Evolutionary conservation across 768 basidiomycete species (phyloP).

Genomic region (Amanita muscaria): DNA sequence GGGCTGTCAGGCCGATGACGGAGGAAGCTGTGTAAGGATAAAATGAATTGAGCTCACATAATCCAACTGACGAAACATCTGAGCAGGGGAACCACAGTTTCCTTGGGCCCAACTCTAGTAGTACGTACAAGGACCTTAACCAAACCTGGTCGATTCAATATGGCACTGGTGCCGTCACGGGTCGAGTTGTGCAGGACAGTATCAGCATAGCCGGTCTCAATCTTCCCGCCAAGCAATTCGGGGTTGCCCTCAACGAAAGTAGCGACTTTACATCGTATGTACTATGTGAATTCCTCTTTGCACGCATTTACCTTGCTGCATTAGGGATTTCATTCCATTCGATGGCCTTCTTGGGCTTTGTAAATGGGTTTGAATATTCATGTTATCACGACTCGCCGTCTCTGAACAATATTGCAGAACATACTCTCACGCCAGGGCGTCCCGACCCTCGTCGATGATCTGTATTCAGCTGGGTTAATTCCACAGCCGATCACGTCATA

Average conservation of each 20-base stretch:
- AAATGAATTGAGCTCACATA: background rate
- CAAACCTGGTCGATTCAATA: conserved; percentile 39
- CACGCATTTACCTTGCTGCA: background rate
- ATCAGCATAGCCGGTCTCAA: conserved; percentile 50
- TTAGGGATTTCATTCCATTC: conserved; percentile 27
- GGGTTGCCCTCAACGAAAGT: conserved; percentile 48
- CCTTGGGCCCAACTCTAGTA: conserved; percentile 49
- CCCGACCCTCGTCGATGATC: conserved; percentile 62
- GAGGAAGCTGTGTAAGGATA: conserved; percentile 22
- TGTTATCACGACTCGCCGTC: background rate
- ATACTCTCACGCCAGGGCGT: conserved; percentile 56
- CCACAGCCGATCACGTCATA: conserved; percentile 61
- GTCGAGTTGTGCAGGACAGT: conserved; percentile 48
- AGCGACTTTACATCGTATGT: conserved; percentile 38
- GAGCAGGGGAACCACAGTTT: conserved; percentile 31
- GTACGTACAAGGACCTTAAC: conserved; percentile 42
- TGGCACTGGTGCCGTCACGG: conserved; percentile 52
- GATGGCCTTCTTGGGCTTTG: conserved; percentile 52
- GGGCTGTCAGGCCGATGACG: conserved; percentile 27
- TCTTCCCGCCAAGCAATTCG: conserved; percentile 48
- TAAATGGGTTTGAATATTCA: conserved; percentile 20
- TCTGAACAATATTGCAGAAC: conserved; percentile 19
- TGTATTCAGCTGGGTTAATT: conserved; percentile 51
- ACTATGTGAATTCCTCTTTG: background rate
- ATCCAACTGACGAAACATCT: background rate